Conservation (phyloP, 495 filamentous ascomycete genomes). For the Podospora sp. region DNA sequence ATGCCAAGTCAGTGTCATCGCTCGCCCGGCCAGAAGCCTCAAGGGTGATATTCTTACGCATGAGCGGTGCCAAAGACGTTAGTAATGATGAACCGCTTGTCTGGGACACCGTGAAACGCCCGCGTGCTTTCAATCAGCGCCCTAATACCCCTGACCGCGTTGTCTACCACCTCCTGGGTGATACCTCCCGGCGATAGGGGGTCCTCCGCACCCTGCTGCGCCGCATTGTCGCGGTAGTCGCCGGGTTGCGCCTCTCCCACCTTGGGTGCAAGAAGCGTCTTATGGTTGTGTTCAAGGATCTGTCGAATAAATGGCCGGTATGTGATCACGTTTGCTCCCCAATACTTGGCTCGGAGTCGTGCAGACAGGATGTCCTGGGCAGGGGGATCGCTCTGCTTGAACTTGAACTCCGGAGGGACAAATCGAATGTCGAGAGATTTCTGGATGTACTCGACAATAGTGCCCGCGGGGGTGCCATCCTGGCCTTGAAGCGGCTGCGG, state of each 20-base stretch:
- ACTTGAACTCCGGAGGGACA: slow-evolving; percentile 53
- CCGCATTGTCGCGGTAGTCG: slow-evolving; percentile 29
- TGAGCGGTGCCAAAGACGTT: slow-evolving; percentile 96
- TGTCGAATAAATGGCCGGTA: slow-evolving; percentile 77
- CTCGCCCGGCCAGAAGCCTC: slow-evolving; percentile 7
- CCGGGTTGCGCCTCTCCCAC: neutral
- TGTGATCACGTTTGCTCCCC: slow-evolving; percentile 87
- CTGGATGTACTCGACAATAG: slow-evolving; percentile 55
- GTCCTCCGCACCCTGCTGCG: neutral
- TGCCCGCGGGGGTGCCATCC: slow-evolving; percentile 11
- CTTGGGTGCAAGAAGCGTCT: slow-evolving; percentile 33
- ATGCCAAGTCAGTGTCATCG: slow-evolving; percentile 5
- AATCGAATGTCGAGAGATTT: slow-evolving; percentile 47
- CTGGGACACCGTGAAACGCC: slow-evolving; percentile 74
- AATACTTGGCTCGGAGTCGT: slow-evolving; percentile 89
- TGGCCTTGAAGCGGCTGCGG: slow-evolving; percentile 5
- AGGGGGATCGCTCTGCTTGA: slow-evolving; percentile 69
- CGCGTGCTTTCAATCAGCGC: slow-evolving; percentile 83
- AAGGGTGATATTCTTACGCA: slow-evolving; percentile 68
- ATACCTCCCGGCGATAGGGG: neutral
- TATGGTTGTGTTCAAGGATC: slow-evolving; percentile 56
- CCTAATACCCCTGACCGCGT: slow-evolving; percentile 61
- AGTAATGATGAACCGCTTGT: slow-evolving; percentile 76
- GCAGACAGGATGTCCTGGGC: slow-evolving; percentile 78
- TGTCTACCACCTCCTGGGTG: slow-evolving; percentile 53